These are phyloP conservation scores for Glebionis coronaria DNA, from an alignment of 129 eudicot genomes.

Conservation along the genomic window DNA sequence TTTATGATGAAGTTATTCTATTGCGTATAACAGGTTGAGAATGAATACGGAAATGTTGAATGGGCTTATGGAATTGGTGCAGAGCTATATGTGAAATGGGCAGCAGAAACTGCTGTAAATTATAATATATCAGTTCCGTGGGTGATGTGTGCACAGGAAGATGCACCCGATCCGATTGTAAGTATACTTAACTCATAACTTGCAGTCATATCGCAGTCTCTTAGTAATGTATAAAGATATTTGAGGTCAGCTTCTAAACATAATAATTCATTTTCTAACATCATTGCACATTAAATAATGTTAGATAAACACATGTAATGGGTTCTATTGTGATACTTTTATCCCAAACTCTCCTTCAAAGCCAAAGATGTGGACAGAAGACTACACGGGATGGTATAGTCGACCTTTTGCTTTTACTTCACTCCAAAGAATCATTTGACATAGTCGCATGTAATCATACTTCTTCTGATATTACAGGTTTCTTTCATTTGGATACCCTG, in stretches of 20 bases:
- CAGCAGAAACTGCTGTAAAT: slow-evolving; percentile 71
- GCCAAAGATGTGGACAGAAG: slow-evolving; percentile 87
- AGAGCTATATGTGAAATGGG: slow-evolving; percentile 65
- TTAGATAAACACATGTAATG: slow-evolving; percentile 85
- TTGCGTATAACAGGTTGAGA: slow-evolving; percentile 55
- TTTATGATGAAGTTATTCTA: slow-evolving; percentile 4
- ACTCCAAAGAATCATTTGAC: background rate
- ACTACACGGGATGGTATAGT: slow-evolving; percentile 73
- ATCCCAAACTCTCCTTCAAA: slow-evolving; percentile 65
- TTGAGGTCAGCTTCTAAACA: background rate
- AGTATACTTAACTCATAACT: slow-evolving; percentile 20
- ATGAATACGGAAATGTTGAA: slow-evolving; percentile 80
- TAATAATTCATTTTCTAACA: slow-evolving; percentile 8
- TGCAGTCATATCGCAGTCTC: background rate
- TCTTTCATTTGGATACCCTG: slow-evolving; percentile 75
- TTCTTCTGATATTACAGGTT: slow-evolving; percentile 46
- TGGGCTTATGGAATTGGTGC: slow-evolving; percentile 69
- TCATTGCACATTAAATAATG: slow-evolving; percentile 17
- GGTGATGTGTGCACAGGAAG: slow-evolving; percentile 82
- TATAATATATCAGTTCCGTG: slow-evolving; percentile 74
- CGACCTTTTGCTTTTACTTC: slow-evolving; percentile 4
- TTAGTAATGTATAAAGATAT: too few species aligned
- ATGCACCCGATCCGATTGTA: slow-evolving; percentile 86
- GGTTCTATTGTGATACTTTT: slow-evolving; percentile 70
- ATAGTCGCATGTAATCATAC: background rate